A percentile compares a stretch with the other conserved stretches of the same genome.
Evolutionary conservation across 495 filamentous ascomycete genomes (phyloP).

Genomic region (Rhypophila decipiens): DNA sequence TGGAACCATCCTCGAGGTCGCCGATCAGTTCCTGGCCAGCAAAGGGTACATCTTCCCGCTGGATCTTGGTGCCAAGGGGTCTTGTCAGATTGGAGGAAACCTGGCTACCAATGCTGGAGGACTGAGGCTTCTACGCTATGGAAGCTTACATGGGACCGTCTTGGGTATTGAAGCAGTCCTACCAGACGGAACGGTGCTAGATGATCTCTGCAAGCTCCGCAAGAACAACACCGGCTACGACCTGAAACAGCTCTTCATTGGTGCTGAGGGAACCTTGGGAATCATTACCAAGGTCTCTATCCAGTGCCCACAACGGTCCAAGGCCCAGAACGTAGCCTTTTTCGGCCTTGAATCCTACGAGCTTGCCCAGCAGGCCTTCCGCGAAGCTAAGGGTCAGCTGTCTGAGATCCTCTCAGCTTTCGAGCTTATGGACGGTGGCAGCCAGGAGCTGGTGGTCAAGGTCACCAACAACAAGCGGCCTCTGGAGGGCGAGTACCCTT

Average conservation of each 20-base stretch:
- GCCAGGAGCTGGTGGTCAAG: conserved; percentile 65
- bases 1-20: conserved; percentile 83
- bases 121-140: conserved; percentile 82
- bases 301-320: conserved; percentile 76
- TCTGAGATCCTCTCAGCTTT: conserved; percentile 95
- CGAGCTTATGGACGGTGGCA: conserved; percentile 87
- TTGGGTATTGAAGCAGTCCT: conserved; percentile 89
- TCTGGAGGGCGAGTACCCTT: conserved; percentile 75
- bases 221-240: conserved; percentile 99
- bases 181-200: conserved; percentile 83
- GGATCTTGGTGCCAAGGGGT: conserved; percentile 94
- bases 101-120: conserved; percentile 96
- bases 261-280: conserved; percentile 88
- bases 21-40: conserved; percentile 75
- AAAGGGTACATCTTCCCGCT: conserved; percentile 83
- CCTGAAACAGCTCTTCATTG: conserved; percentile 95
- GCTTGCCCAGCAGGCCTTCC: conserved; percentile 73
- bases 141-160: conserved; percentile 86
- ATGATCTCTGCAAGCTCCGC: conserved; percentile 76
- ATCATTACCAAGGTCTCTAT: conserved; percentile 88
- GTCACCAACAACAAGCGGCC: conserved; percentile 73
- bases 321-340: conserved; percentile 83
- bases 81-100: conserved; percentile 96
- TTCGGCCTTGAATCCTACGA: conserved; percentile 84
- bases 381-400: conserved; percentile 80